These are phyloP conservation scores for Gaultheria prostrata DNA, from an alignment of 148 eudicot species.

Conservation along the genomic window DNA sequence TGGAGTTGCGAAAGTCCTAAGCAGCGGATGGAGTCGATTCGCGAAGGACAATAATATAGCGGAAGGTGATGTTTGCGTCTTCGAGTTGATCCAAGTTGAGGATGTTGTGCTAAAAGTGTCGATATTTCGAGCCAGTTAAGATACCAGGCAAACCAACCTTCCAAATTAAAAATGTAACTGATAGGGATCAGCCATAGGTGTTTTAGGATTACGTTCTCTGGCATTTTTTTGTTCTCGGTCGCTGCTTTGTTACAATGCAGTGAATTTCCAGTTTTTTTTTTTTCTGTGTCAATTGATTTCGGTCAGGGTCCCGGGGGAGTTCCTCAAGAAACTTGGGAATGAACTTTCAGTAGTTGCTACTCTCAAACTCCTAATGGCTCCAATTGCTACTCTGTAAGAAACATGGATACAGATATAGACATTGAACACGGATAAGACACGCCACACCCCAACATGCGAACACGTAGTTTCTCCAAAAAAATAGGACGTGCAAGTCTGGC, in stretches of 20 bases:
- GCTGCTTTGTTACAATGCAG: not conserved
- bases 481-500: not conserved
- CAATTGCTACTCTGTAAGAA: constrained; percentile 12
- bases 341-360: constrained; percentile 27
- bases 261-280: too few species aligned
- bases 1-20: not conserved
- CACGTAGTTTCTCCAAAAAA: not conserved
- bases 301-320: not conserved
- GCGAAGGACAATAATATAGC: constrained; percentile 11
- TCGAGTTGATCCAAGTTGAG: constrained; percentile 21
- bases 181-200: not conserved
- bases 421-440: not conserved
- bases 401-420: not conserved
- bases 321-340: not conserved
- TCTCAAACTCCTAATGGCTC: constrained; percentile 40
- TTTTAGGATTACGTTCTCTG: not conserved
- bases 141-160: not conserved
- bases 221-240: not conserved
- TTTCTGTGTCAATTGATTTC: not conserved
- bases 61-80: constrained; percentile 27
- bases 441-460: not conserved
- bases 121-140: not conserved
- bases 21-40: not conserved
- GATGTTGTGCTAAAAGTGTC: constrained; percentile 15
- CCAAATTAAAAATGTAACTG: not conserved